A percentile compares a stretch with the other conserved stretches of the same genome.
Conservation (phyloP, 139 green algal species). For the Eudorina sp. region DNA sequence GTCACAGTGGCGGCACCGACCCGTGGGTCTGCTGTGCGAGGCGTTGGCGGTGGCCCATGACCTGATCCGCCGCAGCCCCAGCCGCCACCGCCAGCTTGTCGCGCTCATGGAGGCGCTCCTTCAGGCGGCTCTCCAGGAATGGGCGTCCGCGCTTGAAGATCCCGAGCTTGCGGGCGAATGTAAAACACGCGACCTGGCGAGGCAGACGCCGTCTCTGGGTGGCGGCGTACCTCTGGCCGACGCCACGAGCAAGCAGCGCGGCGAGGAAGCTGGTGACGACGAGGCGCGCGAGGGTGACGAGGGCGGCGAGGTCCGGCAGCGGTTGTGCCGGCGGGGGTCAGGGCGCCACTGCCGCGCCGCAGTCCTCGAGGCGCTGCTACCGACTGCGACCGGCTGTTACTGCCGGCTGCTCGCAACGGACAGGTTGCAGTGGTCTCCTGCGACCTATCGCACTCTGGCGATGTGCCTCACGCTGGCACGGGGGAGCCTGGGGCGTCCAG, state of each 20-base stretch:
- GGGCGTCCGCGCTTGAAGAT: no score
- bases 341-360: neutral
- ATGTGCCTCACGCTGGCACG: conserved; percentile 5
- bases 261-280: neutral
- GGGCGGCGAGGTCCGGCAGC: neutral
- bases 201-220: no score
- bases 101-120: neutral
- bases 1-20: neutral
- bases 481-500: neutral
- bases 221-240: no score
- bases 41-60: neutral
- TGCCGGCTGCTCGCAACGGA: conserved; percentile 9
- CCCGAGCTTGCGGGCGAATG: no score
- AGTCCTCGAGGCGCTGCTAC: neutral
- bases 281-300: neutral
- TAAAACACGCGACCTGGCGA: no score
- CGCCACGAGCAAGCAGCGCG: no score
- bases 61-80: neutral
- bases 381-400: neutral
- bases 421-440: conserved; percentile 32
- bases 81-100: conserved; percentile 28
- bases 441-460: conserved; percentile 1
- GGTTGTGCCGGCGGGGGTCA: neutral
- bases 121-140: neutral
- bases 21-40: conserved; percentile 8